phyloP scores from a whole-genome alignment of 805 yeast genomes.

The Wickerhamiella sergipiensis region DNA sequence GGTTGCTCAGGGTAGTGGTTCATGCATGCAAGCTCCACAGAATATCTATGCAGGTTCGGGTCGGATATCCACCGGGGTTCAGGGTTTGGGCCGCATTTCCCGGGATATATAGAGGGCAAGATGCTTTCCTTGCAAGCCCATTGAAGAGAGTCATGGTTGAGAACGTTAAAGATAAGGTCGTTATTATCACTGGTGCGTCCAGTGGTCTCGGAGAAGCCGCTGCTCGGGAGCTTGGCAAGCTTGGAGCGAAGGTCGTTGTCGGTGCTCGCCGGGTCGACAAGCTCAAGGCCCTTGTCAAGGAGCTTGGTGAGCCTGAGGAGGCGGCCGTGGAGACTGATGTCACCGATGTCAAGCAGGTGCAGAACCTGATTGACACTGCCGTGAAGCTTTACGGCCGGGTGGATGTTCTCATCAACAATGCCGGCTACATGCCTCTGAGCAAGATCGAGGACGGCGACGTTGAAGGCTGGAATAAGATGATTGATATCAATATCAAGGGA shows the following conservation, averaged over 20 bases:
- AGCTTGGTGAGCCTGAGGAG: conserved; percentile 31
- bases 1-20: too few species aligned
- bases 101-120: neutral
- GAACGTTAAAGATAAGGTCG: conserved; percentile 37
- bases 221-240: conserved; percentile 66
- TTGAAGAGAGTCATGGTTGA: neutral
- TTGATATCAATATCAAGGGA: conserved; percentile 70
- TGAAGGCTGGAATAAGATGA: conserved; percentile 43
- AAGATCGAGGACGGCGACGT: conserved; percentile 59
- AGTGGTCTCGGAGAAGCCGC: conserved; percentile 92
- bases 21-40: too few species aligned
- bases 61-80: too few species aligned
- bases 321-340: conserved; percentile 42
- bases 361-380: conserved; percentile 34
- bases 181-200: conserved; percentile 86
- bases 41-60: too few species aligned
- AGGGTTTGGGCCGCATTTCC: too few species aligned
- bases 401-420: conserved; percentile 48
- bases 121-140: too few species aligned
- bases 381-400: conserved; percentile 40
- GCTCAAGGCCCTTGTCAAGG: conserved; percentile 34
- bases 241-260: conserved; percentile 54
- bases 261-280: conserved; percentile 63
- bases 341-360: conserved; percentile 34
- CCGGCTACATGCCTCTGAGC: conserved; percentile 51